phyloP scores from a whole-genome alignment of 2,329 filamentous ascomycete genomes.

The Sarocladium brachiariae region DNA sequence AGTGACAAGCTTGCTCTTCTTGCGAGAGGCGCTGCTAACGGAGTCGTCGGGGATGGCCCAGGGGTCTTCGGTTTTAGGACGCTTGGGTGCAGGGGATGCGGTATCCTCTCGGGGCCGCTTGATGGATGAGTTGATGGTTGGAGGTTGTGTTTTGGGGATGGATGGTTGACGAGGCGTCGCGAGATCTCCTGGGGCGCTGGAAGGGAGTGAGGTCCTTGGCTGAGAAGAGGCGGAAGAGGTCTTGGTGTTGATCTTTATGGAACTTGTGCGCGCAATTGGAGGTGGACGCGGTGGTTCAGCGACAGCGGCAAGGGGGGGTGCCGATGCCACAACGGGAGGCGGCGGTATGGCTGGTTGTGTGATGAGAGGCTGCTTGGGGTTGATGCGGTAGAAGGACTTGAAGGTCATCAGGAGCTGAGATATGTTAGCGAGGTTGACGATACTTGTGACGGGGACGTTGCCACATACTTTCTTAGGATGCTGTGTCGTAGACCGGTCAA shows the following conservation, averaged over 20 bases:
- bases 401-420: constrained; percentile 30
- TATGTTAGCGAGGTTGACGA: constrained; percentile 15
- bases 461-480: constrained; percentile 30
- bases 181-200: background rate
- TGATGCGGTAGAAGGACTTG: constrained; percentile 31
- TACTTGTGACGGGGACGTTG: background rate
- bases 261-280: constrained; percentile 24
- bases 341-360: constrained; percentile 15
- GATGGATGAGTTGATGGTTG: constrained; percentile 12
- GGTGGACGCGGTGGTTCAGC: constrained; percentile 17
- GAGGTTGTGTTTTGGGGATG: background rate
- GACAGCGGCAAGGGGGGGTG: constrained; percentile 13
- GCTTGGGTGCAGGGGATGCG: constrained; percentile 28
- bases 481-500: constrained; percentile 27
- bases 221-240: constrained; percentile 10
- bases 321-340: background rate
- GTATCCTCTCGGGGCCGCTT: constrained; percentile 30
- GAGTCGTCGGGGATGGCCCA: constrained; percentile 16
- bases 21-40: constrained; percentile 12
- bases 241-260: constrained; percentile 34
- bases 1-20: constrained; percentile 30
- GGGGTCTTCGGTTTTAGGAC: constrained; percentile 27
- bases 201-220: background rate
- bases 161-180: constrained; percentile 8
- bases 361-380: constrained; percentile 23